Evolutionary conservation across 768 basidiomycete species (phyloP), one percentile per base, ranked within the genome.

Genomic region (Naganishia onofrii): DNA sequence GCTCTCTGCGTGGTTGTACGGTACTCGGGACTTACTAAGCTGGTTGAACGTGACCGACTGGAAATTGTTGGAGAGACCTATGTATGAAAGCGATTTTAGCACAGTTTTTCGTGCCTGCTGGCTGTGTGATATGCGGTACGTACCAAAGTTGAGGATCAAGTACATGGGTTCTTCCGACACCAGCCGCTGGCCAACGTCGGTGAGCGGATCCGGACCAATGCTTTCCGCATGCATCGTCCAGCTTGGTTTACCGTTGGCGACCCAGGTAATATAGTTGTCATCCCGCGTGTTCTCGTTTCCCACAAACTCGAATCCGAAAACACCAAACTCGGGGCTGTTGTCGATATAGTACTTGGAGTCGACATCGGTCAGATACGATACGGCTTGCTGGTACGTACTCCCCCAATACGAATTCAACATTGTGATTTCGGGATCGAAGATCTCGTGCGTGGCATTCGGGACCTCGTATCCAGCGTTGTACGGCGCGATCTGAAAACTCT

Each of bases 161-260:
- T 89, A 89, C 89, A 93, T 88, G 12, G 92, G 92, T 77, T 95
- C 92, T 72, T 89, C 87, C 0, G 92, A 86, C 48, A 94, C 82
- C 15, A 89, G 87, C 68, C 92, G 83, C 34, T 85, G 84, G 17
- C 86, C 81, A 70, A 93, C 89, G 72, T 90, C 82, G 2, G 87
- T 87, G 28, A 76, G 71, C 0, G 82, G 44, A 77, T 94, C 88
- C 1, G 88, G 84, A 2, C 76, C 86, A 81, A 92, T 83, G 21
- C 87, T 91, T 36, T 83, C 79, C 23, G 85, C 85, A 46, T 85
- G 85, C 70, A 93, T 73, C 2, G 88, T 89, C 81, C 78, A 82
- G 21, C 70, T 72, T 17, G 69, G 55, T 70, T 75, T 72, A 12
- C 77, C 77, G 58, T 76, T 74, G 13, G 76, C 60, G 48, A 76